Conservation (phyloP, 75 land plant species). For the Sequoiadendron giganteum region DNA sequence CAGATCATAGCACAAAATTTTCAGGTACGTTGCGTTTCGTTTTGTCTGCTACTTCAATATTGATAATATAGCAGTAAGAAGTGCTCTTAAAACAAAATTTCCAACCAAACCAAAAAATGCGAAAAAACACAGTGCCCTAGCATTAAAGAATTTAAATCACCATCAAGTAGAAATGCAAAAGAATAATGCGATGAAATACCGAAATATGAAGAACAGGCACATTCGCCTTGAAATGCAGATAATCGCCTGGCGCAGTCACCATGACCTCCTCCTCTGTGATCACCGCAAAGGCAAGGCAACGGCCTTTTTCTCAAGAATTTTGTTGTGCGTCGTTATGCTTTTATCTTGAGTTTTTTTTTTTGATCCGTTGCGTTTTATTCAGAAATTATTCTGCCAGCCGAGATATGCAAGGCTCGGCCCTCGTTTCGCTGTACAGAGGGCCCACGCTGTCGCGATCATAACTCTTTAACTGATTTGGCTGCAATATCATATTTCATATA, state of each 20-base stretch:
- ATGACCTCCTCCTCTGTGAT: slow-evolving; percentile 8
- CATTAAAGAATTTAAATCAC: background rate
- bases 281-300: background rate
- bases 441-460: background rate
- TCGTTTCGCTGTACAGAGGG: too few species aligned
- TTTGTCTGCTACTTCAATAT: background rate
- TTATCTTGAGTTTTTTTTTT: background rate
- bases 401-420: background rate
- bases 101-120: background rate
- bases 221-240: slow-evolving; percentile 85
- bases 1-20: background rate
- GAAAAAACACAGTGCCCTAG: background rate
- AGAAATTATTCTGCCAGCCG: background rate
- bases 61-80: background rate
- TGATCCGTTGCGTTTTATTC: background rate
- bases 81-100: background rate
- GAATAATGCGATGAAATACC: slow-evolving; percentile 27
- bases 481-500: too few species aligned
- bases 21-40: background rate
- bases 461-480: background rate
- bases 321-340: too few species aligned
- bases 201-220: slow-evolving; percentile 92
- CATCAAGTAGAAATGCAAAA: too few species aligned
- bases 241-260: slow-evolving; percentile 78
- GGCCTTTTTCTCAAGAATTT: background rate